phyloP scores from a whole-genome alignment of 1,284 basidiomycete genomes.

The Neonothopanus nambi region DNA sequence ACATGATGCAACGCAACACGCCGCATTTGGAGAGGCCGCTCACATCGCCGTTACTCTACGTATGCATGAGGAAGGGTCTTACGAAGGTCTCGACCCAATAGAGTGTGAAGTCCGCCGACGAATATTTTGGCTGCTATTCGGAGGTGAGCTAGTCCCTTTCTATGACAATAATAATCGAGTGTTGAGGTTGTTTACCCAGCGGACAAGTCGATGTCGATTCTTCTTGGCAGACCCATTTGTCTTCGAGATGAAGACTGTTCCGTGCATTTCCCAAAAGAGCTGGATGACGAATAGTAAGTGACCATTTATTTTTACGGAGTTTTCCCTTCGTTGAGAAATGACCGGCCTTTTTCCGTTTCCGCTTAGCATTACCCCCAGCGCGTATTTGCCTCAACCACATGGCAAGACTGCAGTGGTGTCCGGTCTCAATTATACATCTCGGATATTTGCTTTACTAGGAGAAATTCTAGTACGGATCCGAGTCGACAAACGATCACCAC shows the following conservation, averaged over 20 bases:
- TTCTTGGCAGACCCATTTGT: constrained; percentile 78
- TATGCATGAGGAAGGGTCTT: constrained; percentile 81
- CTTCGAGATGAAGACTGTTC: constrained; percentile 86
- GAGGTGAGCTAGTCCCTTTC: constrained; percentile 48
- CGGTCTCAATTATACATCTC: constrained; percentile 83
- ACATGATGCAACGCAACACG: constrained; percentile 84
- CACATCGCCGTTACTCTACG: constrained; percentile 80
- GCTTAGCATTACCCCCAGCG: constrained; percentile 73
- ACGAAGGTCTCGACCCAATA: constrained; percentile 79
- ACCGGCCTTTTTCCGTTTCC: constrained; percentile 37
- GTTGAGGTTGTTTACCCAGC: constrained; percentile 42
- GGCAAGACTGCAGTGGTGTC: constrained; percentile 82
- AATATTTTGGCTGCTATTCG: constrained; percentile 85
- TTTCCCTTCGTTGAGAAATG: constrained; percentile 1
- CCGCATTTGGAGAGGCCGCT: constrained; percentile 79
- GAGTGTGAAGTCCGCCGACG: constrained; percentile 82
- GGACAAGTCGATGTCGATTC: constrained; percentile 86
- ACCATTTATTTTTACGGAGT: constrained; percentile 17
- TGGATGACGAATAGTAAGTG: constrained; percentile 84
- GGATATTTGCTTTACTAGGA: constrained; percentile 80
- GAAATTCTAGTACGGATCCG: constrained; percentile 83
- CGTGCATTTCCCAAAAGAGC: constrained; percentile 80
- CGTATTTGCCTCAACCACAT: constrained; percentile 79
- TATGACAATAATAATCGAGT: constrained; percentile 1
- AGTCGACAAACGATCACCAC: constrained; percentile 80